A percentile compares a stretch with the other conserved stretches of the same genome.
phyloP scores from a whole-genome alignment of 139 green algal genomes.

The Zygnema circumcarinatum region DNA sequence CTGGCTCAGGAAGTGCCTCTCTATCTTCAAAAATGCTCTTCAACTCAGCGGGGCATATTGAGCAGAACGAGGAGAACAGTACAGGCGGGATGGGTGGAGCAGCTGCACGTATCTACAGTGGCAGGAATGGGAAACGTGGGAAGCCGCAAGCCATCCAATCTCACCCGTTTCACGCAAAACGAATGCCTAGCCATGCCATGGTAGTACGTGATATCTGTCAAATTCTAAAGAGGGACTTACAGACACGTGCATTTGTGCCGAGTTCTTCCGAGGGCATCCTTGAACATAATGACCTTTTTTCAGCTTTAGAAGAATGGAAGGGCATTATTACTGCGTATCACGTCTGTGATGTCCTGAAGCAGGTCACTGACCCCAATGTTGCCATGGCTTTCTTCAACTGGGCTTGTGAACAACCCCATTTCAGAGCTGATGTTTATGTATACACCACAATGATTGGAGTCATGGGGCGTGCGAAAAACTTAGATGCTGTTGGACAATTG shows the following conservation, averaged over 20 bases:
- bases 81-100: too few species aligned
- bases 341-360: slow-evolving; percentile 35
- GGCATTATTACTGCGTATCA: slow-evolving; percentile 29
- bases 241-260: background rate
- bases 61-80: too few species aligned
- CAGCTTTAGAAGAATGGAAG: background rate
- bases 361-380: background rate
- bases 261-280: background rate
- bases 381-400: slow-evolving; percentile 42
- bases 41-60: too few species aligned
- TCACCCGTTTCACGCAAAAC: background rate
- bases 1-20: too few species aligned
- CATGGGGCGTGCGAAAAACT: slow-evolving; percentile 22
- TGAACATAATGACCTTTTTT: background rate
- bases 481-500: background rate
- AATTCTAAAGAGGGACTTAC: background rate
- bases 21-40: too few species aligned
- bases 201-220: background rate
- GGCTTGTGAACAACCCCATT: slow-evolving; percentile 4
- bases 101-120: too few species aligned
- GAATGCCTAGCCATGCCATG: background rate
- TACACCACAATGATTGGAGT: slow-evolving; percentile 38
- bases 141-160: too few species aligned
- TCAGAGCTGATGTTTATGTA: slow-evolving; percentile 20
- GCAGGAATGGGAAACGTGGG: too few species aligned